A percentile compares a stretch with the other conserved stretches of the same genome.
phyloP scores from a whole-genome alignment of 1,139 yeast species.

The Blastobotrys persicus region DNA sequence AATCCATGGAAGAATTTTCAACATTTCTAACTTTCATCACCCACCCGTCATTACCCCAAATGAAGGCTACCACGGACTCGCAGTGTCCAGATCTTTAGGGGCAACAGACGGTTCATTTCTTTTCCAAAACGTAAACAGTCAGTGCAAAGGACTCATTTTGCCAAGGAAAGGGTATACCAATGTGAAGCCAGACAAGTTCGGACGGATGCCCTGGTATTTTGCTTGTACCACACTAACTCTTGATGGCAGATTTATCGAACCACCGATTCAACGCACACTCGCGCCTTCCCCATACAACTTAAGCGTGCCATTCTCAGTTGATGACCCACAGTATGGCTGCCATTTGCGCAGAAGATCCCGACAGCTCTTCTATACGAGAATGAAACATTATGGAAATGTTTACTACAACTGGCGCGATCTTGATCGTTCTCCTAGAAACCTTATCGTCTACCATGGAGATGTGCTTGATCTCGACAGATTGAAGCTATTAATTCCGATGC shows the following conservation, averaged over 20 bases:
- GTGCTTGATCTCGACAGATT: slow-evolving; percentile 75
- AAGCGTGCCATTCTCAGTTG: not conserved
- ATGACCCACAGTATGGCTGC: slow-evolving; percentile 41
- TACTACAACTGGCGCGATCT: slow-evolving; percentile 82
- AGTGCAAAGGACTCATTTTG: slow-evolving; percentile 66
- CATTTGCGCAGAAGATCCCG: slow-evolving; percentile 66
- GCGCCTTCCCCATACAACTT: not conserved
- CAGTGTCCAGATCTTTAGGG: slow-evolving; percentile 39
- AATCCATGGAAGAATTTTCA: slow-evolving; percentile 75
- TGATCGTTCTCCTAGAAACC: slow-evolving; percentile 52
- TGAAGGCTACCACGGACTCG: slow-evolving; percentile 10
- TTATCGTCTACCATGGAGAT: slow-evolving; percentile 76
- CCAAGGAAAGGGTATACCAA: slow-evolving; percentile 38
- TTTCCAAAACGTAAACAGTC: slow-evolving; percentile 92
- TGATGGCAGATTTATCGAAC: slow-evolving; percentile 14
- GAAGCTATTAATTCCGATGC: slow-evolving; percentile 61
- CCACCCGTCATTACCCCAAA: slow-evolving; percentile 10
- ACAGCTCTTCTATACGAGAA: slow-evolving; percentile 58
- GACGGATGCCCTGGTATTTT: slow-evolving; percentile 80
- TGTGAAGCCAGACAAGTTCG: slow-evolving; percentile 54
- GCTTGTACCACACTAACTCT: slow-evolving; percentile 53
- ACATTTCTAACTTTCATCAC: slow-evolving; percentile 43
- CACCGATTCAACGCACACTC: slow-evolving; percentile 10
- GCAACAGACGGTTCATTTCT: slow-evolving; percentile 77
- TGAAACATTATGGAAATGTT: slow-evolving; percentile 59